phyloP scores from a whole-genome alignment of 2,329 filamentous ascomycete species.

The Colletotrichum sp. region DNA sequence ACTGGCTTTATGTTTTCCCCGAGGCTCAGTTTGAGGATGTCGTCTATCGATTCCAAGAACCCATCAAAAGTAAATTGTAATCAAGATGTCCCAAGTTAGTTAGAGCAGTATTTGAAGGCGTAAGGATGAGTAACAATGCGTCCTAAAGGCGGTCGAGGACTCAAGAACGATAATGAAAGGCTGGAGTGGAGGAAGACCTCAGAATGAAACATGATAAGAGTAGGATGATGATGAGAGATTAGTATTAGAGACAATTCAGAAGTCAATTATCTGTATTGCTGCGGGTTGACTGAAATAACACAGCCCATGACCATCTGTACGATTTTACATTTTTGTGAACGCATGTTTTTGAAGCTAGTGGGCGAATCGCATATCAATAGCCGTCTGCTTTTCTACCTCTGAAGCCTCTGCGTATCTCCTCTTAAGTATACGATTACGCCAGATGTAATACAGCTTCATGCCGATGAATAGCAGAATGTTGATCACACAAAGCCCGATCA shows the following conservation, averaged over 20 bases:
- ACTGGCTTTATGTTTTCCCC: neutral
- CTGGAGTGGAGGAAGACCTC: neutral
- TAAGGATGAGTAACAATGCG: neutral
- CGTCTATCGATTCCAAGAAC: neutral
- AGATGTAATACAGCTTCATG: conserved; percentile 43
- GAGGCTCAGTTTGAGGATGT: neutral
- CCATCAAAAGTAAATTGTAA: neutral
- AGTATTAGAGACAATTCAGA: neutral
- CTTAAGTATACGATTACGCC: conserved; percentile 28
- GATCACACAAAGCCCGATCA: neutral
- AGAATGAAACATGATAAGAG: neutral
- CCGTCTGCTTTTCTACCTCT: neutral
- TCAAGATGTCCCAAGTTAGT: neutral
- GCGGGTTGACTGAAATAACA: too few species aligned
- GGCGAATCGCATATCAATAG: neutral
- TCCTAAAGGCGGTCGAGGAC: neutral
- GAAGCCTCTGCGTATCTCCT: neutral
- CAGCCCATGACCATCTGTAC: neutral
- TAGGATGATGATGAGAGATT: neutral
- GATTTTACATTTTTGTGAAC: neutral
- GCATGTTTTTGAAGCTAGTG: neutral
- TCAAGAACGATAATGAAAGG: neutral
- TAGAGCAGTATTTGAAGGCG: neutral
- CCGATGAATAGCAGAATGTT: conserved; percentile 33
- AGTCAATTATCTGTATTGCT: too few species aligned